Evolutionary conservation across 257 asterid species (phyloP), one percentile per base, ranked within the genome.

Genomic region (Forsythia viridissima): DNA sequence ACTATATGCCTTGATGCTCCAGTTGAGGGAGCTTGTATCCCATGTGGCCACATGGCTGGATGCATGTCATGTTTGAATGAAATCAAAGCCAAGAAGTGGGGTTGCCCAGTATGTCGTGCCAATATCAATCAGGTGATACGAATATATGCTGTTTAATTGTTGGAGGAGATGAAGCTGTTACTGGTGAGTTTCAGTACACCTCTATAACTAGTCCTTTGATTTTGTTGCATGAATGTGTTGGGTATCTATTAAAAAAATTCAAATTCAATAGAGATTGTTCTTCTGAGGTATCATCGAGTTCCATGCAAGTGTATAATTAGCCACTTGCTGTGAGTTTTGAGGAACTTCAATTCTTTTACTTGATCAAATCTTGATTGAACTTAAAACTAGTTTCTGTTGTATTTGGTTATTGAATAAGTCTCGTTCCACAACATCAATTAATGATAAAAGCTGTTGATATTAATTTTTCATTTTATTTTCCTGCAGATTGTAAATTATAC

Each of bases 11-110:
- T 94, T 71, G 97, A 94, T 71, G 91, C 93, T 39, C 91, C 97
- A 0, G 81, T 89, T 2, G 97, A 92, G 89, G 98, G 96, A 76
- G 98, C 97, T 79, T 94, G 98, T 69, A 70, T 94, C 69, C 98
- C 98, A 1, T 94, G 98, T 77, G 98, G 98, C 8, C 98, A 94
- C 85, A 88, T 94, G 97, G 97, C 91, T 4, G 98, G 98, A 55
- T 92, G 98, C 91, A 90, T 92, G 97, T 74, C 89, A 10, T 94
- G 98, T 83, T 84, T 94, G 87, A 89, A 80, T 39, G 98, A 92
- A 71, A 84, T 92, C 63, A 86, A 88, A 79, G 92, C 82, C 24
- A 91, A 94, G 81, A 88, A 89, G 43, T 92, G 93, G 93, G 98
- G 97, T 24, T 94, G 98, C 90, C 98, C 98, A 2, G 92, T 94